phyloP scores from a whole-genome alignment of 768 basidiomycete species.

The Cubamyces sp. region DNA sequence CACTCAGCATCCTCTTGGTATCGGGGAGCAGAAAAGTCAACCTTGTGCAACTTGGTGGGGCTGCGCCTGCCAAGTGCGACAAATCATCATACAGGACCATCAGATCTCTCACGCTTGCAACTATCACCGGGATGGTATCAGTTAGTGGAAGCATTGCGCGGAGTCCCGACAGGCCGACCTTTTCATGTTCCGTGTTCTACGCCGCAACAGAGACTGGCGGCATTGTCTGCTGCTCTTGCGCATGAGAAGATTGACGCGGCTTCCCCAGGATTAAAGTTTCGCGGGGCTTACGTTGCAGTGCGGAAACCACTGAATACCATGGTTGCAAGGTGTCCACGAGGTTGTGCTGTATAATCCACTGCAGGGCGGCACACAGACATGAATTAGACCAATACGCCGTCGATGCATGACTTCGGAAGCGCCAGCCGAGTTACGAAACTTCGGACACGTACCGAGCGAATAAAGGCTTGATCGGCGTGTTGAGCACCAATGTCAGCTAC shows the following conservation, averaged over 20 bases:
- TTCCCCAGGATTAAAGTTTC: constrained; percentile 3
- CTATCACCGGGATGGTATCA: background rate
- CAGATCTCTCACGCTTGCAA: background rate
- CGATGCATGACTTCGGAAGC: background rate
- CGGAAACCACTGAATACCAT: background rate
- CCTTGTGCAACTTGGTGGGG: no score
- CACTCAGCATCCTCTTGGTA: background rate
- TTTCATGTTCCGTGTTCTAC: background rate
- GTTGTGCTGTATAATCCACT: constrained; percentile 4
- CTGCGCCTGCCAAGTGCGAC: no score
- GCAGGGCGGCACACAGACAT: constrained; percentile 12
- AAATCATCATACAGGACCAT: no score
- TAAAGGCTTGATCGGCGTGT: constrained; percentile 13
- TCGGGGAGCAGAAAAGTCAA: no score
- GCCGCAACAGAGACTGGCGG: background rate
- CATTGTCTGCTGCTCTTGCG: background rate
- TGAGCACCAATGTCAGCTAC: constrained; percentile 2
- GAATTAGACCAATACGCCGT: constrained; percentile 20
- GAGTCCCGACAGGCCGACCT: constrained; percentile 3
- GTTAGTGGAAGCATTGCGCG: background rate
- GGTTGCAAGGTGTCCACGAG: constrained; percentile 9
- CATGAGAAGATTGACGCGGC: constrained; percentile 5
- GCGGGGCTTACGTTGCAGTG: constrained; percentile 1
- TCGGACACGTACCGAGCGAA: constrained; percentile 12
- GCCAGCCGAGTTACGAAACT: background rate